Evolutionary conservation across 2,329 filamentous ascomycete species (phyloP).

Genomic region (Ustulina deusta): DNA sequence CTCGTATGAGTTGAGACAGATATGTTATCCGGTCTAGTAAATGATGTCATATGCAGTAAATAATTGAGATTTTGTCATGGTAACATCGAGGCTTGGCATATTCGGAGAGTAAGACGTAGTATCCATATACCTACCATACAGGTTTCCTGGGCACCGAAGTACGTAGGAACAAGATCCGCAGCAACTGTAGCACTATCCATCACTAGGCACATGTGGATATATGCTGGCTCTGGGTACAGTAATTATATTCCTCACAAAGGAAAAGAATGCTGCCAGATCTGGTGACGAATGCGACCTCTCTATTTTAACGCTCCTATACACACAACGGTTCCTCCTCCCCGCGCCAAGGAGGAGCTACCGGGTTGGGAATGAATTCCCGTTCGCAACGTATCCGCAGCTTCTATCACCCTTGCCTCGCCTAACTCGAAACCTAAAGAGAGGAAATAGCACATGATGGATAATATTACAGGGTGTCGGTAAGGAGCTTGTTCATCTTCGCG

Average conservation of each 20-base stretch:
- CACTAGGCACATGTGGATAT: slow-evolving; percentile 2
- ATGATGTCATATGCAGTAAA: background rate
- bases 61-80: background rate
- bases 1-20: too few species aligned
- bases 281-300: slow-evolving; percentile 48
- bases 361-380: slow-evolving; percentile 26
- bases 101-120: too few species aligned
- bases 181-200: background rate
- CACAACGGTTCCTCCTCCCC: slow-evolving; percentile 43
- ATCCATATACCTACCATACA: background rate
- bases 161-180: background rate
- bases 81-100: background rate
- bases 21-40: background rate
- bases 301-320: slow-evolving; percentile 53
- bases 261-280: slow-evolving; percentile 37
- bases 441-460: slow-evolving; percentile 41
- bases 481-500: slow-evolving; percentile 99
- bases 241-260: slow-evolving; percentile 42
- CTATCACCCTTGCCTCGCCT: slow-evolving; percentile 34
- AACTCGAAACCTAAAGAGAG: slow-evolving; percentile 45
- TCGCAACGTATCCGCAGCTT: slow-evolving; percentile 41
- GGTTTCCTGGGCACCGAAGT: background rate
- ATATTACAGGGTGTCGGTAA: slow-evolving; percentile 94
- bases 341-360: slow-evolving; percentile 35
- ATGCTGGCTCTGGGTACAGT: slow-evolving; percentile 23